phyloP scores from a whole-genome alignment of 2,329 filamentous ascomycete species.

The Fusarium oligoseptatum region DNA sequence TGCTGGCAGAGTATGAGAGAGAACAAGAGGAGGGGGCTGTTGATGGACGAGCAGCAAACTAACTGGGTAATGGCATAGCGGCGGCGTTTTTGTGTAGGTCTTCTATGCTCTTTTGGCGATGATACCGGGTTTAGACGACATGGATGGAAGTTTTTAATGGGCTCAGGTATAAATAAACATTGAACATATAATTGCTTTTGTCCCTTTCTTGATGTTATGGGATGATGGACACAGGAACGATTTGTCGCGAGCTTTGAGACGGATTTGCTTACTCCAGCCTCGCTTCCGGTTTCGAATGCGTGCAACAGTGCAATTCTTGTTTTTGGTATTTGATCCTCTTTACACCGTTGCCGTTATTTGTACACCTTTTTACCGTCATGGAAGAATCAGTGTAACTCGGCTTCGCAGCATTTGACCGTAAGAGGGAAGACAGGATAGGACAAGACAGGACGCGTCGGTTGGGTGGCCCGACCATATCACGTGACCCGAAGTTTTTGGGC shows the following conservation, averaged over 20 bases:
- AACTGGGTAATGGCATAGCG: constrained; percentile 39
- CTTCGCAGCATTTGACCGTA: background rate
- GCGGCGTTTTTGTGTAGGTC: constrained; percentile 37
- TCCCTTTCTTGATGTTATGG: background rate
- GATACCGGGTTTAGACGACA: constrained; percentile 14
- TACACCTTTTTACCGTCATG: background rate
- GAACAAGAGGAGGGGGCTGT: constrained; percentile 29
- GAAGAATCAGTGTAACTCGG: background rate
- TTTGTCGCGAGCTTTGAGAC: constrained; percentile 1
- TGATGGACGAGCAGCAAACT: constrained; percentile 22
- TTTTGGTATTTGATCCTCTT: background rate
- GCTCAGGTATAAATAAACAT: background rate
- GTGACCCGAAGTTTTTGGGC: constrained; percentile 38
- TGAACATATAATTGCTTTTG: background rate
- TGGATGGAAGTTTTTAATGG: constrained; percentile 1
- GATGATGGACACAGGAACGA: background rate
- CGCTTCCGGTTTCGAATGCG: constrained; percentile 11
- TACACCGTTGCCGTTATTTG: constrained; percentile 14
- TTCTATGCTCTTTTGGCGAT: background rate
- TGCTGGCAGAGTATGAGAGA: constrained; percentile 48
- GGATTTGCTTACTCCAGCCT: constrained; percentile 7
- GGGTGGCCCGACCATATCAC: constrained; percentile 40
- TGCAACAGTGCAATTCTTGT: constrained; percentile 18
- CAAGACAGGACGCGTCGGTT: background rate
- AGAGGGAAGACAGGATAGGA: background rate